Evolutionary conservation across 176 grass and related monocot species (phyloP), one percentile per base, ranked within the genome.

Genomic region (Olyra latifolia): DNA sequence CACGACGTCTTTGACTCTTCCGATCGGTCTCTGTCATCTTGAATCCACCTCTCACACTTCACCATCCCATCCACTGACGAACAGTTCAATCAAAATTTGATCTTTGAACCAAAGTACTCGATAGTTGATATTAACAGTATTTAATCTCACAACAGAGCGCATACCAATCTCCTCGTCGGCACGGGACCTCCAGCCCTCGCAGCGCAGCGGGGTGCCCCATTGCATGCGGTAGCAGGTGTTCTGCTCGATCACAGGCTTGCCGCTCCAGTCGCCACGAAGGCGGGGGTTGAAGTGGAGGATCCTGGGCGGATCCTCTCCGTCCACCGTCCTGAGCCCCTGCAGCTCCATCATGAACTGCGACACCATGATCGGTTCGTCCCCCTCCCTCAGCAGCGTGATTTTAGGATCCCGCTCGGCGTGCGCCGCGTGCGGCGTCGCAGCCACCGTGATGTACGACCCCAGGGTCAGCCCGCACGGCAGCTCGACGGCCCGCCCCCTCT

Each of bases 331-430:
- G 40, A 99, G 78, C 3, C 96, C 96, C 78, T 95, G 90, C 55
- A 99, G 85, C 84, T 99, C 96, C 86, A 99, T 89, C 96, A 95
- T 99, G 90, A 99, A 99, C 90, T 99, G 96, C 17, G 96, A 99
- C 38, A 99, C 93, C 96, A 99, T 93, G 81, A 95, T 85, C 4
- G 84, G 88, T 74, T 69, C 74, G 15, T 91, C 93, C 25, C 88
- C 90, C 66, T 99, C 92, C 72, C 50, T 91, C 40, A 95, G 79
- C 72, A 74, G 45, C 5, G 91, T 85, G 79, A 91, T 99, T 82
- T 91, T 95, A 38, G 96, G 96, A 81, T 95, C 92, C 28, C 66
- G 76, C 52, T 99, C 96, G 0, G 88, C 64, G 64, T 99, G 96
- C 17, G 96, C 96, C 24, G 17, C 16, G 38, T 66, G 85, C 1